Evolutionary conservation across 768 basidiomycete species (phyloP).

Genomic region (Coprinopsis marcescibilis): DNA sequence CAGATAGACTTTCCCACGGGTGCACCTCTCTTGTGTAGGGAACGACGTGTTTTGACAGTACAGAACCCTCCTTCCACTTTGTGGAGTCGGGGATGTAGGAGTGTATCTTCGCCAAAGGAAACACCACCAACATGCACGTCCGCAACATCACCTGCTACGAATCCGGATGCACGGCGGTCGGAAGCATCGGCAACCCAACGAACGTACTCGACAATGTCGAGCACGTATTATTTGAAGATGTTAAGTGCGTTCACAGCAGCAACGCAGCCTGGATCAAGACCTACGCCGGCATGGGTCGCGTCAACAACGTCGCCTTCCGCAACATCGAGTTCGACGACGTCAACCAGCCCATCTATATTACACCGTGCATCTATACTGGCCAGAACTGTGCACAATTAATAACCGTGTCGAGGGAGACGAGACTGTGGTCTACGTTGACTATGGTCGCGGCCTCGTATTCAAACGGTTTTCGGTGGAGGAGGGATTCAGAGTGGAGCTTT

Average conservation of each 20-base stretch:
- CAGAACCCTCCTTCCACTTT: neutral
- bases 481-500: no score
- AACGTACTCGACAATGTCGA: conserved; percentile 1
- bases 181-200: conserved; percentile 1
- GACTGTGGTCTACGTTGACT: no score
- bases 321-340: conserved; percentile 12
- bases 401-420: no score
- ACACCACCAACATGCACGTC: conserved; percentile 12
- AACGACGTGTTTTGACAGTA: no score
- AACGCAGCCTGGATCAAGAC: conserved; percentile 12
- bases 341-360: conserved; percentile 11
- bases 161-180: conserved; percentile 10
- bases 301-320: conserved; percentile 10
- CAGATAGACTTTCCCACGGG: no score
- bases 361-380: conserved; percentile 9
- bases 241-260: conserved; percentile 6
- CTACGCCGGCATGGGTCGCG: conserved; percentile 7
- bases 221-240: conserved; percentile 8
- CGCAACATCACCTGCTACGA: conserved; percentile 10
- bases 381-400: conserved; percentile 11
- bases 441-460: no score
- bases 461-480: no score
- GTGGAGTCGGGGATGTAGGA: conserved; percentile 1
- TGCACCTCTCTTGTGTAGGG: no score
- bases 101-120: conserved; percentile 11